Percentiles rank a stretch among this genome's conserved stretches.
These are phyloP conservation scores for Calendula officinalis DNA, from an alignment of 129 eudicot species.

Conservation along the genomic window DNA sequence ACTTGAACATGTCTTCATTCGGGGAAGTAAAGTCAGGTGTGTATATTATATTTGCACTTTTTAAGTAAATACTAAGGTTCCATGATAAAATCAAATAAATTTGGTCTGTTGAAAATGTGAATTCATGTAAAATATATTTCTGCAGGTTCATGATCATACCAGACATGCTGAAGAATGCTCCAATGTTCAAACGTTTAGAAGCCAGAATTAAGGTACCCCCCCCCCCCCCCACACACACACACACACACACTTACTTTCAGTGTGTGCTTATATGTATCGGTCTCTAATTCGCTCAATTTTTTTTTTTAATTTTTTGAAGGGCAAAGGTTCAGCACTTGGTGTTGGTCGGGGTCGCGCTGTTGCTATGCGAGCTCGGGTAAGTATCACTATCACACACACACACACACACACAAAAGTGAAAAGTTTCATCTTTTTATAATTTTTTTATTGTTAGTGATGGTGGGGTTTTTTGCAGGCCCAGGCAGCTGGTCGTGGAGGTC, in stretches of 20 bases:
- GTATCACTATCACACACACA: conserved; percentile 10
- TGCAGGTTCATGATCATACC: conserved; percentile 94
- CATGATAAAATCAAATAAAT: background rate
- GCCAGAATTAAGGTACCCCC: conserved; percentile 81
- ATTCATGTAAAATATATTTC: background rate
- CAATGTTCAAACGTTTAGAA: conserved; percentile 92
- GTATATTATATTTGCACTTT: background rate
- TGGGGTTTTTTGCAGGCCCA: conserved; percentile 62
- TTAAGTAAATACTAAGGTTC: background rate
- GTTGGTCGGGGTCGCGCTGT: conserved; percentile 80
- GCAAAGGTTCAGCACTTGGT: conserved; percentile 55
- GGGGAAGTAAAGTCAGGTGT: conserved; percentile 99
- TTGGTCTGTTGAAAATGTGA: background rate
- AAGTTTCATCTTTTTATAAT: background rate
- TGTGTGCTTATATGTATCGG: background rate
- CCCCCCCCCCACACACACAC: background rate
- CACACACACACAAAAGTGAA: background rate
- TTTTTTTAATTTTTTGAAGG: conserved; percentile 43
- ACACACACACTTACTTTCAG: too few relatives aligned
- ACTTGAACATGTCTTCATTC: conserved; percentile 91
- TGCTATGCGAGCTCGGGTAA: conserved; percentile 53
- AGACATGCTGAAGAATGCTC: conserved; percentile 98
- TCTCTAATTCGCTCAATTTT: conserved; percentile 1
- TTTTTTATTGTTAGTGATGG: background rate
- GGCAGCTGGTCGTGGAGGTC: conserved; percentile 70